A percentile compares a stretch with the other conserved stretches of the same genome.
phyloP scores from a whole-genome alignment of 768 basidiomycete genomes.

The Termitomyces sp. region DNA sequence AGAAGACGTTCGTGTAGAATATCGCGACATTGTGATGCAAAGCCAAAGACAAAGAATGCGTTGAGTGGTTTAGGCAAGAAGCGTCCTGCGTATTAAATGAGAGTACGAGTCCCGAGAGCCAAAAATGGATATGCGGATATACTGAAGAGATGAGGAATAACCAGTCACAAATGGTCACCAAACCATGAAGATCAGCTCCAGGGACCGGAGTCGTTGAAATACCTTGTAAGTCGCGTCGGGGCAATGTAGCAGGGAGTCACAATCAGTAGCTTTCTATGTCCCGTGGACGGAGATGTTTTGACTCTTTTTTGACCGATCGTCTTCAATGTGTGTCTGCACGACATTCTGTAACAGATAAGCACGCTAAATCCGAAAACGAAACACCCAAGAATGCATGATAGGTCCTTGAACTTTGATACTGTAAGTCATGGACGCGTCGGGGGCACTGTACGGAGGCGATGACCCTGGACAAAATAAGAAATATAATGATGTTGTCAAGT shows the following conservation, averaged over 20 bases:
- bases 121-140: not conserved
- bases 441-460: constrained; percentile 8
- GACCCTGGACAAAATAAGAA: not conserved
- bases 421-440: not conserved
- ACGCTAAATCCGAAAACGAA: not conserved
- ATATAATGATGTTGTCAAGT: not conserved
- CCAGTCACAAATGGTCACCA: constrained; percentile 17
- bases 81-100: constrained; percentile 2
- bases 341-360: not conserved
- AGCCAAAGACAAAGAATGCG: not conserved
- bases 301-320: constrained; percentile 4
- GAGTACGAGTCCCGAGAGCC: not conserved
- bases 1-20: constrained; percentile 20
- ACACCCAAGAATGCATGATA: not conserved
- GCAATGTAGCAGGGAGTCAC: constrained; percentile 1
- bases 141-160: constrained; percentile 1
- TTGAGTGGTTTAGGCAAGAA: not conserved
- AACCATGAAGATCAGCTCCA: not conserved
- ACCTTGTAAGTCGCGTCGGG: constrained; percentile 1
- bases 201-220: constrained; percentile 5
- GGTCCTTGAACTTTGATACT: not conserved
- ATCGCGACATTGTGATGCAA: constrained; percentile 17
- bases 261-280: not conserved
- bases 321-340: not conserved
- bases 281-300: constrained; percentile 4